Conservation (phyloP, 805 yeast genomes). For the Suhomyces canberraensis region DNA sequence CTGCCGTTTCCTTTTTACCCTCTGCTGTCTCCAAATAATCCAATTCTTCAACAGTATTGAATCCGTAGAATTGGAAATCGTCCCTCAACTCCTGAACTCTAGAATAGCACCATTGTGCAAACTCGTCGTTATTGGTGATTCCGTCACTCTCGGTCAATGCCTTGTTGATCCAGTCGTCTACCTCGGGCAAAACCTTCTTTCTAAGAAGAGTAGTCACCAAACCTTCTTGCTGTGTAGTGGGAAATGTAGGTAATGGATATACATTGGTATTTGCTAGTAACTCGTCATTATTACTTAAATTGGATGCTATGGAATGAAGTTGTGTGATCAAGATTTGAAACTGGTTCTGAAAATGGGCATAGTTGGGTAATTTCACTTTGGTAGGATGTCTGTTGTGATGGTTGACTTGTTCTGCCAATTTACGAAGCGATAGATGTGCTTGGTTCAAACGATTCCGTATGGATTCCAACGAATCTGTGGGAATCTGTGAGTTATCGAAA, state of each 20-base stretch:
- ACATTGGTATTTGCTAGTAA: constrained; percentile 65
- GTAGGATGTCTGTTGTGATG: constrained; percentile 35
- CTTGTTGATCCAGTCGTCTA: constrained; percentile 72
- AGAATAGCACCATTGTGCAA: constrained; percentile 66
- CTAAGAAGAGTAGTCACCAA: constrained; percentile 79
- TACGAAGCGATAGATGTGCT: constrained; percentile 39
- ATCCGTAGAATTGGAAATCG: constrained; percentile 61
- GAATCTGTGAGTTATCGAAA: constrained; percentile 19
- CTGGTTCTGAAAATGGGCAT: constrained; percentile 77
- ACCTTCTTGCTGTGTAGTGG: constrained; percentile 79
- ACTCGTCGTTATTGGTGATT: constrained; percentile 40
- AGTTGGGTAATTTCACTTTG: constrained; percentile 38
- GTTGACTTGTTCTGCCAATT: constrained; percentile 35
- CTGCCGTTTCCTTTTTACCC: constrained; percentile 27
- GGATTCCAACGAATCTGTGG: constrained; percentile 38
- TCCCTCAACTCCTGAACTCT: constrained; percentile 52
- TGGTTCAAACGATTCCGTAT: constrained; percentile 41
- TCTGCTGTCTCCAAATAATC: constrained; percentile 28
- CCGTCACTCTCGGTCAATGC: constrained; percentile 16
- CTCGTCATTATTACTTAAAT: constrained; percentile 59
- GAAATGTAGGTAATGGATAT: constrained; percentile 81
- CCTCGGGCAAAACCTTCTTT: constrained; percentile 88
- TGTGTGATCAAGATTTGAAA: constrained; percentile 82
- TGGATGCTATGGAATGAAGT: constrained; percentile 68
- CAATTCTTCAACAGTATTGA: constrained; percentile 50